Evolutionary conservation across 2,329 filamentous ascomycete species (phyloP), one percentile per base, ranked within the genome.

Genomic region (Diaporthe ilicicola): DNA sequence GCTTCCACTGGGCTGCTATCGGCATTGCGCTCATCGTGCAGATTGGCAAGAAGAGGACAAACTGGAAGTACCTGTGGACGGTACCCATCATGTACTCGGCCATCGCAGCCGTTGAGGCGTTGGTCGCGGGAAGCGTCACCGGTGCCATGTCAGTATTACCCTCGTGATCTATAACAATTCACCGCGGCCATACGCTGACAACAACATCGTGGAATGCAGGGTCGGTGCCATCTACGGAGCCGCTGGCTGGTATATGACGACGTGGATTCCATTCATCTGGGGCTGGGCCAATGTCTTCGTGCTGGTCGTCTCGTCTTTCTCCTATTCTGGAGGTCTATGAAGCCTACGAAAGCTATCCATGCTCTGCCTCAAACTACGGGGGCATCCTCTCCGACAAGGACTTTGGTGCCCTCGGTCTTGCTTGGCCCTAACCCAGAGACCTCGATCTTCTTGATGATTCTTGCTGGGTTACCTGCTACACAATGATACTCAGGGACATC

Each of bases 261-360:
- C 95, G 0, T 97, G 94, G 94, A 93, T 97, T 65, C 95, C 95
- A 0, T 92, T 96, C 77, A 88, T 95, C 27, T 97, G 95, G 95
- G 93, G 90, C 1, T 87, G 93, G 78, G 92, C 95, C 80, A 97
- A 94, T 79, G 91, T 95, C 12, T 81, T 97, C 56, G 88, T 97
- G 37, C 84, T 98, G 55, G 90, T 97, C 62, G 85, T 97, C 73
- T 96, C 94, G 6, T 96, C 94, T 4, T 97, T 97, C 80, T 93
- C 94, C n/a, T 95, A 97, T 65, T 94, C 97, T 78, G 94, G 94
- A 61, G 94, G 93, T 48, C 86, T 97, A 73, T 97, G 81, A 90
- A 44, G 17, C 44, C 61, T 32, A 24, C 19, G 13, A 2, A 50
- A 22, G 65, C 46, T 32, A 24, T 50, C 39, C 53, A 39, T 10